Conservation (phyloP, 352 stramenopile species). For the Phytophthora pini region DNA sequence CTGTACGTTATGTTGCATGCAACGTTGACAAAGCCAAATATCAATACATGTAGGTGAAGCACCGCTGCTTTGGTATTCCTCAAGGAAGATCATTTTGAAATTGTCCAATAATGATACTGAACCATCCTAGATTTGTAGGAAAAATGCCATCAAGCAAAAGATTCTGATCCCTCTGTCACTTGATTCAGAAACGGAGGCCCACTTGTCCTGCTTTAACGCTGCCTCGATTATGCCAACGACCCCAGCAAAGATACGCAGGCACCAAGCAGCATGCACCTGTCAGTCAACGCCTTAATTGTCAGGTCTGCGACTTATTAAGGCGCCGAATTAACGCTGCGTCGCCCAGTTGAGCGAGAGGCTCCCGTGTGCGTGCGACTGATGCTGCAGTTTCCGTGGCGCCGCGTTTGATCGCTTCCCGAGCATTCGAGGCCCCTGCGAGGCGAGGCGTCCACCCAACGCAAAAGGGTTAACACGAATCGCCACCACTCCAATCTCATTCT, state of each 20-base stretch:
- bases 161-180: not conserved
- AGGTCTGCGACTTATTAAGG: constrained; percentile 9
- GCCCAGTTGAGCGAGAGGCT: constrained; percentile 3
- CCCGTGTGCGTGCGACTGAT: constrained; percentile 10
- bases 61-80: too few species aligned
- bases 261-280: constrained; percentile 13
- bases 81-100: too few species aligned
- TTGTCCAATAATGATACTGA: too few species aligned
- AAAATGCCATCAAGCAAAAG: not conserved
- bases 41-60: too few species aligned
- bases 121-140: not conserved
- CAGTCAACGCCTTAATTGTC: not conserved
- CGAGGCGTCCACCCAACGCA: constrained; percentile 7
- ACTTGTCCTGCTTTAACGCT: not conserved
- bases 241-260: constrained; percentile 15
- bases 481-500: constrained; percentile 10
- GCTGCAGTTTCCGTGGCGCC: constrained; percentile 15
- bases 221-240: not conserved
- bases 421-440: constrained; percentile 15
- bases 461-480: too few species aligned
- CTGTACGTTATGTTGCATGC: not conserved
- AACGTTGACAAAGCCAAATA: not conserved
- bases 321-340: constrained; percentile 11
- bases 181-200: not conserved
- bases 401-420: constrained; percentile 22